Base-by-base conservation (phyloP, 495 filamentous ascomycete genomes). In the Friedmanniomyces endolithicus region DNA sequence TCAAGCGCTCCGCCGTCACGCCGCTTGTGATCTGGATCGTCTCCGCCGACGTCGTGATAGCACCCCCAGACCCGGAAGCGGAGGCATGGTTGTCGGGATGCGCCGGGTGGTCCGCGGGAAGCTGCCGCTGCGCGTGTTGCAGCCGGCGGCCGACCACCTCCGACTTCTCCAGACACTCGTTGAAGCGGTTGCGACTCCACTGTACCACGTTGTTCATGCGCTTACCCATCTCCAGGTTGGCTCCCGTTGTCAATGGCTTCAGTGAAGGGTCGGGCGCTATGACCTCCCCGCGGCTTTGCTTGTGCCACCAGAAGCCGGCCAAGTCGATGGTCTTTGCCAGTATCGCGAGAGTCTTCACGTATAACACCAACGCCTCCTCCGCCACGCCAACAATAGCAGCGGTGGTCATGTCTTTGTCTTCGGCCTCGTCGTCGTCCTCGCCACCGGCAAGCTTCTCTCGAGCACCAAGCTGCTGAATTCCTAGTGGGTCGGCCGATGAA, bases 251-350 rank as follows among this genome's bases (percentile, higher is more conserved):
- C 39, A 73, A 64, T 56, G 75, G 68, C 23, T 40, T 48, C 14
- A 50, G 16, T 33, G 55, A 16, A 9, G 50, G 31, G 17, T 55
- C 59, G 58, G 70, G 71, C 40, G 70, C 66, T 17, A 67, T 68
- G 0, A 75, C 67, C 45, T 87, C 86, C n/a, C 78, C 75, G 4
- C 81, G 78, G 55, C 75, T 87, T 25, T 82, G 81, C 48, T 58
- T 54, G 14, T 77, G 74, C 92, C 92, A 97, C 94, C 90, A 98
- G 20, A 79, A 76, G 22, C 88, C 86, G 31, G 90, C 92, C 61
- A 95, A 86, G 65, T 97, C 88, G 87, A 96, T 98, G n/a, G 88
- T 86, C 64, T 87, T 90, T 14, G 87, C 86, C 7, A 97, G 77
- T 50, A 97, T 76, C 11, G 86, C 79, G 35, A 98, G 75, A 8